Evolutionary conservation across 352 stramenopile genomes (phyloP).

Genomic region (Phytophthora niederhauseri): DNA sequence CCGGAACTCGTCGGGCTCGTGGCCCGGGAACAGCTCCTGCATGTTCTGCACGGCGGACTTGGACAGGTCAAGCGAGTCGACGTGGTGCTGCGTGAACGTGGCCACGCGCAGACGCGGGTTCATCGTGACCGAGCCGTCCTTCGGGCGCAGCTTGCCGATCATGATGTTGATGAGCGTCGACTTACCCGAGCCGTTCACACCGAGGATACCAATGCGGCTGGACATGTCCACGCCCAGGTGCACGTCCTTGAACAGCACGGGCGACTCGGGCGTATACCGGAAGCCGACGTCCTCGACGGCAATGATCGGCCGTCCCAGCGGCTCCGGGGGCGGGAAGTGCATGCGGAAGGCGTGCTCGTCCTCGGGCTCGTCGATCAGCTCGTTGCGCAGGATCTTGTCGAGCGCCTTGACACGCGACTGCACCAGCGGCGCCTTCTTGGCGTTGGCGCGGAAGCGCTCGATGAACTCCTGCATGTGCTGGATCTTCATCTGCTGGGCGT

Average conservation of each 20-base stretch:
- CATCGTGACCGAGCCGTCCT: slow-evolving; percentile 85
- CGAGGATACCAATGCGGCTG: slow-evolving; percentile 94
- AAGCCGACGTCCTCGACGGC: slow-evolving; percentile 92
- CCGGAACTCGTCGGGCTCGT: slow-evolving; percentile 91
- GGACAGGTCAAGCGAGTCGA: slow-evolving; percentile 94
- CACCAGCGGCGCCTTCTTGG: slow-evolving; percentile 95
- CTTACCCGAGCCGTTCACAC: slow-evolving; percentile 95
- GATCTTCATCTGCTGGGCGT: slow-evolving; percentile 90
- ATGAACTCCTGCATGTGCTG: slow-evolving; percentile 98
- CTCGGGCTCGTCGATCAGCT: slow-evolving; percentile 93
- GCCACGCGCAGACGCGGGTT: slow-evolving; percentile 94
- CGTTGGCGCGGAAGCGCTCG: slow-evolving; percentile 95
- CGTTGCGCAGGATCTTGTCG: slow-evolving; percentile 87
- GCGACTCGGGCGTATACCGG: slow-evolving; percentile 62
- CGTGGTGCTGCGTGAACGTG: slow-evolving; percentile 97
- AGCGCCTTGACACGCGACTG: slow-evolving; percentile 97
- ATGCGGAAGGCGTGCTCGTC: slow-evolving; percentile 96
- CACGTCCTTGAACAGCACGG: slow-evolving; percentile 85
- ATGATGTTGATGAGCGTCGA: slow-evolving; percentile 97
- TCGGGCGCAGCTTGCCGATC: slow-evolving; percentile 93
- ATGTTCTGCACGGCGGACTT: slow-evolving; percentile 92
- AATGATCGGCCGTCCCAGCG: slow-evolving; percentile 95
- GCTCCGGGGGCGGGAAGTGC: slow-evolving; percentile 94
- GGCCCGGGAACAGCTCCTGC: slow-evolving; percentile 90
- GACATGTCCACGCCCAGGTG: slow-evolving; percentile 98